Conservation (phyloP, 495 filamentous ascomycete species). For the Echria macrotheca region DNA sequence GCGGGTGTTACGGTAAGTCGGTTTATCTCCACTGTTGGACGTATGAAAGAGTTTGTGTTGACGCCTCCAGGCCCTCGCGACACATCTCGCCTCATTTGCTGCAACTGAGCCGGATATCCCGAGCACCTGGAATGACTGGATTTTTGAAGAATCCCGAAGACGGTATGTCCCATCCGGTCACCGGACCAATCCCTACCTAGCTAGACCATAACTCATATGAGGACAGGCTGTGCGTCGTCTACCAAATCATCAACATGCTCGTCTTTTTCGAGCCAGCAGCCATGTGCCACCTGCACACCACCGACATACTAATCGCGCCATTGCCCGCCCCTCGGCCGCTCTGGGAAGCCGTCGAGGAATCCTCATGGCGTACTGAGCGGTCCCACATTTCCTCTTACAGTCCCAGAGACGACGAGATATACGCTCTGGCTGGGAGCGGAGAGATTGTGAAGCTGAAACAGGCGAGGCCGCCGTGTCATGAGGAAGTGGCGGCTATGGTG, state of each 20-base stretch:
- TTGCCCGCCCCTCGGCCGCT: constrained; percentile 43
- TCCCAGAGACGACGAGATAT: neutral
- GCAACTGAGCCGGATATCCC: neutral
- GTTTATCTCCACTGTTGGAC: neutral
- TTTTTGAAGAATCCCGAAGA: constrained; percentile 39
- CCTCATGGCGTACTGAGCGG: neutral
- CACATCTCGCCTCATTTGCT: neutral
- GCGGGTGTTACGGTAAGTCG: neutral
- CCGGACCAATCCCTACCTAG: too few species aligned
- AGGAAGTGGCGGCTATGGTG: too few species aligned
- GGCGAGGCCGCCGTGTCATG: neutral
- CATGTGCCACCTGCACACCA: constrained; percentile 31
- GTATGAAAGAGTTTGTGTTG: neutral
- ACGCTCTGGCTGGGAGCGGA: neutral
- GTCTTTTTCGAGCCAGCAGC: constrained; percentile 40
- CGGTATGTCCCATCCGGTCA: too few species aligned
- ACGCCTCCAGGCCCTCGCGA: neutral
- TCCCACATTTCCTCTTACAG: too few species aligned
- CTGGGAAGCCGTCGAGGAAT: constrained; percentile 42
- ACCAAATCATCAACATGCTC: constrained; percentile 39
- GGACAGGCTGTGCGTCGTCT: constrained; percentile 35
- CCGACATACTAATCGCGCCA: constrained; percentile 37
- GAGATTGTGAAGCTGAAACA: neutral
- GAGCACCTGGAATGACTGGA: constrained; percentile 40
- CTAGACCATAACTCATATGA: too few species aligned